Base-by-base conservation (phyloP, 306 rosid species). In the Coriaria nepalensis region DNA sequence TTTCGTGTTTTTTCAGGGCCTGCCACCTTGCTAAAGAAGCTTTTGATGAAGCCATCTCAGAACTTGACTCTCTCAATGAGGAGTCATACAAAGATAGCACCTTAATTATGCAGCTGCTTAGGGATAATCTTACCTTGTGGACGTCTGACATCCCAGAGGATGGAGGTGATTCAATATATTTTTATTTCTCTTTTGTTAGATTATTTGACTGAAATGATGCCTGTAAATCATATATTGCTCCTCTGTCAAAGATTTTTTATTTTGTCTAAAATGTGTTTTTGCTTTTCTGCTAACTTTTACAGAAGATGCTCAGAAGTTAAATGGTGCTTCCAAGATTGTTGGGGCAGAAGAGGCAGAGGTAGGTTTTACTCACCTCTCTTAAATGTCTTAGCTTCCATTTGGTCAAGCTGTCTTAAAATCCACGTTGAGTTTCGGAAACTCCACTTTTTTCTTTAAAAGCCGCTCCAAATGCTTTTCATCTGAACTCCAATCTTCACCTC, bases 1-100 rank as follows among this genome's bases (percentile, higher is more conserved):
- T 35, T 29, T 11, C 4, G 45, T 54, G 6, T 75, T 36, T 36
- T 36, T 50, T 36, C 71, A 82, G 93, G 71, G 87, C 93, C 32
- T 82, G 80, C 70, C 70, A 75, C 54, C 87, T 82, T 68, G 93
- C 93, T 35, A 82, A 70, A 52, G 65, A 59, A 59, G 82, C 83
- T 40, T 81, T 78, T 62, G 83, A 75, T 60, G 93, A 81, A 50
- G 86, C 81, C 55, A 74, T 70, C 44, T 53, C 77, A 6, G 87
- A 78, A 67, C 71, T 82, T 56, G 81, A 73, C 53, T 14, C 81
- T 51, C 66, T 77, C 66, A 77, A 66, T 59, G 85, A 77, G 70
- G 90, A 80, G 39, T 80, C 85, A 10, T 80, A 80, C 81, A 80
- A 77, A 60, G 90, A 80, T 53, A 80, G 90, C 74, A 77, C 90